phyloP scores from a whole-genome alignment of 306 rosid genomes.

The Ochetophila trinervis region DNA sequence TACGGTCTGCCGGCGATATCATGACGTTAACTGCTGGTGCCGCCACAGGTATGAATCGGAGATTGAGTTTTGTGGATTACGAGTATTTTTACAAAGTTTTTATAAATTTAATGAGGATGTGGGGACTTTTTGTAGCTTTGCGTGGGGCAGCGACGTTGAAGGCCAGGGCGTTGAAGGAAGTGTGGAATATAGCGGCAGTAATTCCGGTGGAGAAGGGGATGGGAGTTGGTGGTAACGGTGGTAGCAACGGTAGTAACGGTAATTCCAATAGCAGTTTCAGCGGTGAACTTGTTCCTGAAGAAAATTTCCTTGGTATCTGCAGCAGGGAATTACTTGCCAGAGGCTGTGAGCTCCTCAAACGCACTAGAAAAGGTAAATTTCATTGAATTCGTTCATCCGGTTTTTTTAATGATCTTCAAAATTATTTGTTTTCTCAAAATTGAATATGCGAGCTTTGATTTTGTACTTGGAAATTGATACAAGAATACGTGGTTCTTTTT shows the following conservation, averaged over 20 bases:
- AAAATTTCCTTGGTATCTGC: slow-evolving; percentile 71
- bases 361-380: slow-evolving; percentile 74
- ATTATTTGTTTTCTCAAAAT: neutral
- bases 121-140: slow-evolving; percentile 49
- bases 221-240: slow-evolving; percentile 23
- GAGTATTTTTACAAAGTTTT: neutral
- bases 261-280: slow-evolving; percentile 57
- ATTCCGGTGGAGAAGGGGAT: slow-evolving; percentile 72
- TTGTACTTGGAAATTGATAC: no score
- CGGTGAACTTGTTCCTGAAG: slow-evolving; percentile 63
- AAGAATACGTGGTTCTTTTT: no score
- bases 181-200: slow-evolving; percentile 87
- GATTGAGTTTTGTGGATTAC: neutral
- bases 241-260: slow-evolving; percentile 39
- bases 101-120: neutral
- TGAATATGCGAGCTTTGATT: neutral
- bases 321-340: slow-evolving; percentile 66
- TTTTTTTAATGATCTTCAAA: neutral
- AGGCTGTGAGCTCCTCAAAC: slow-evolving; percentile 87
- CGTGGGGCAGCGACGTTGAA: slow-evolving; percentile 96
- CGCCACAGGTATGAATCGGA: slow-evolving; percentile 40
- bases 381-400: neutral
- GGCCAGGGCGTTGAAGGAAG: slow-evolving; percentile 91
- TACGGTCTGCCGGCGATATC: slow-evolving; percentile 82
- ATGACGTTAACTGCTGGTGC: slow-evolving; percentile 90